Evolutionary conservation across 768 basidiomycete species (phyloP), one percentile per base, ranked within the genome.

Genomic region (Suillus spraguei): DNA sequence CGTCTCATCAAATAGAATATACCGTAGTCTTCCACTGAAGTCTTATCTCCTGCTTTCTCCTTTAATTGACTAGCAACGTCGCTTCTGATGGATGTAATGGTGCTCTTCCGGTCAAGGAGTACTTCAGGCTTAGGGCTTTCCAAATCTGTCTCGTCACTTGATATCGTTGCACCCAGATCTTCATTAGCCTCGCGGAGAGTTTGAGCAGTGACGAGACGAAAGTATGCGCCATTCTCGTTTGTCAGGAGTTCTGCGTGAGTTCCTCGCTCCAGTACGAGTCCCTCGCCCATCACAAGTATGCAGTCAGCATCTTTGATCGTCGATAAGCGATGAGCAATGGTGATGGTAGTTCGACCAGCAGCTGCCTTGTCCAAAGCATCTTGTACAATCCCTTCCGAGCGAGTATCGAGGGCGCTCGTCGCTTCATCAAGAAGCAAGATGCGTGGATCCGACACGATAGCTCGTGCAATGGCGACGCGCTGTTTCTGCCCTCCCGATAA

Each of bases 401-500:
- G 78, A 1, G 83, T 82, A 67, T 85, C 83, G 4, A 84, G 72
- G 13, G 83, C 83, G 22, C 76, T 77, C 1, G 83, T 84, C 2
- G 79, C 81, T 65, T 84, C 83, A 62, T 84, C 83, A 52, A 84
- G 76, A 6, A 85, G 72, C 3, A 85, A 70, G 42, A 85, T 81
- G 22, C 73, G 70, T 0, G 83, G 83, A 67, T 83, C 80, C 7
- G 81, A 83, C 35, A 83, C 81, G 60, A 82, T 80, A 8, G 80
- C 80, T 42, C 80, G 75, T n/a, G 83, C 83, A 63, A 84, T 83
- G 39, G 83, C 83, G n/a, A 84, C 77, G 58, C 83, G 80, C 68
- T 84, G 76, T 70, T 83, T 83, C 72, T 84, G 83, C 6, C 83
- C 83, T 22, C 83, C 83, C 17, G 77, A 79, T 1, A 85, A 71